These are phyloP conservation scores for Amorphotheca resinae DNA, from an alignment of 495 filamentous ascomycete genomes.

Conservation along the genomic window DNA sequence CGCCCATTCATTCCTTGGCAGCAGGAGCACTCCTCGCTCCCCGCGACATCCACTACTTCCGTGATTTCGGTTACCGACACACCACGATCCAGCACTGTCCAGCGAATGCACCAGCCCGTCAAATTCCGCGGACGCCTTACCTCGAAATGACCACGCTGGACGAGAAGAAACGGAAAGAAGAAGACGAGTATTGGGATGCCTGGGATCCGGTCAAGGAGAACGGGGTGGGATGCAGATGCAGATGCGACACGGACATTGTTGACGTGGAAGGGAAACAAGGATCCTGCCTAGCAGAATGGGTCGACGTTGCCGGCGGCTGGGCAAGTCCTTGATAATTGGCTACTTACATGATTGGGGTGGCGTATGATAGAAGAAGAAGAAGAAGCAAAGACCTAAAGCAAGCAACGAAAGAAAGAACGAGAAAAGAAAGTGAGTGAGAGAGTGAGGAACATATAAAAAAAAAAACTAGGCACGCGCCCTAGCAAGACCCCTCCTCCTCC, in stretches of 20 bases:
- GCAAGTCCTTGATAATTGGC: slow-evolving; percentile 41
- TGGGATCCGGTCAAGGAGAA: slow-evolving; percentile 85
- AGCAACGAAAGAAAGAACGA: background rate
- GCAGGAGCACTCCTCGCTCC: slow-evolving; percentile 77
- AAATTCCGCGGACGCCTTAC: slow-evolving; percentile 69
- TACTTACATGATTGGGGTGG: too few relatives aligned
- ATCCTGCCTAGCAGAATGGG: slow-evolving; percentile 92
- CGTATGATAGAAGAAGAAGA: too few relatives aligned
- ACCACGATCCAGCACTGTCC: slow-evolving; percentile 99
- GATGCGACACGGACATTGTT: slow-evolving; percentile 95
- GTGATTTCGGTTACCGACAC: slow-evolving; percentile 96
- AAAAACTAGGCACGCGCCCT: too few relatives aligned
- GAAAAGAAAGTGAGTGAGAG: too few relatives aligned
- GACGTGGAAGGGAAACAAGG: slow-evolving; percentile 97
- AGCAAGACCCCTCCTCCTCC: too few relatives aligned
- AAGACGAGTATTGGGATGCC: slow-evolving; percentile 93
- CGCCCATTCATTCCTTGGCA: slow-evolving; percentile 94
- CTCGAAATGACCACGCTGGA: slow-evolving; percentile 77
- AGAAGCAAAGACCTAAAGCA: background rate
- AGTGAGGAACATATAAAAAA: too few relatives aligned
- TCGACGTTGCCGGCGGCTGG: slow-evolving; percentile 95
- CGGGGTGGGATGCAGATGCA: slow-evolving; percentile 91
- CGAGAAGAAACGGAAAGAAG: slow-evolving; percentile 77
- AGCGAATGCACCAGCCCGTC: slow-evolving; percentile 84
- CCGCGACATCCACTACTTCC: slow-evolving; percentile 93